phyloP scores from a whole-genome alignment of 352 stramenopile genomes.

The Hyaloperonospora brassicae region DNA sequence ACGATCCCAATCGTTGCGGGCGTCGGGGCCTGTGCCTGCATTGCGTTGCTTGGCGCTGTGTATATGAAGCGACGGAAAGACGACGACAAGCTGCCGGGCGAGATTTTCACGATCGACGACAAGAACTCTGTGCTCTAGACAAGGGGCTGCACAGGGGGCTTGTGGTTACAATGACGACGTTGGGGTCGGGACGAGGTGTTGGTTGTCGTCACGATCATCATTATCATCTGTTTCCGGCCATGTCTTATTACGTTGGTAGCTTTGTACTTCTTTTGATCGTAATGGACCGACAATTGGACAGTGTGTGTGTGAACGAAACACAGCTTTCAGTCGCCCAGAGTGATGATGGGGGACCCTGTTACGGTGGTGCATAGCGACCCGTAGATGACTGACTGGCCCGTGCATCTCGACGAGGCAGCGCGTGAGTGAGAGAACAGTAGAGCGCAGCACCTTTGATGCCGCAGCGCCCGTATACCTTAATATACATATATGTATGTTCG shows the following conservation, averaged over 20 bases:
- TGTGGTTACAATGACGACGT: background rate
- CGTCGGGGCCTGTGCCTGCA: conserved; percentile 35
- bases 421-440: too few species aligned
- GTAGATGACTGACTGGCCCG: too few species aligned
- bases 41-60: conserved; percentile 38
- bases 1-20: conserved; percentile 24
- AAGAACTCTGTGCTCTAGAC: conserved; percentile 69
- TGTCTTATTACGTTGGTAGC: conserved; percentile 37
- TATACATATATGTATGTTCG: too few species aligned
- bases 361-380: background rate
- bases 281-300: conserved; percentile 30
- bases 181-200: background rate
- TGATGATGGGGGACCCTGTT: background rate
- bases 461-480: too few species aligned
- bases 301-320: conserved; percentile 31
- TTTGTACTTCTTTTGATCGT: too few species aligned
- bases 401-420: too few species aligned
- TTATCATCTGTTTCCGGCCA: too few species aligned
- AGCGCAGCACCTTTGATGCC: too few species aligned
- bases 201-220: too few species aligned
- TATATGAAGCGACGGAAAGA: conserved; percentile 52
- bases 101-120: conserved; percentile 73
- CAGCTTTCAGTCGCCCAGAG: conserved; percentile 14
- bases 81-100: conserved; percentile 40
- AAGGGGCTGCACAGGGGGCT: conserved; percentile 3